Conservation (phyloP, 2,329 filamentous ascomycete genomes). For the Colletotrichum abscissum region DNA sequence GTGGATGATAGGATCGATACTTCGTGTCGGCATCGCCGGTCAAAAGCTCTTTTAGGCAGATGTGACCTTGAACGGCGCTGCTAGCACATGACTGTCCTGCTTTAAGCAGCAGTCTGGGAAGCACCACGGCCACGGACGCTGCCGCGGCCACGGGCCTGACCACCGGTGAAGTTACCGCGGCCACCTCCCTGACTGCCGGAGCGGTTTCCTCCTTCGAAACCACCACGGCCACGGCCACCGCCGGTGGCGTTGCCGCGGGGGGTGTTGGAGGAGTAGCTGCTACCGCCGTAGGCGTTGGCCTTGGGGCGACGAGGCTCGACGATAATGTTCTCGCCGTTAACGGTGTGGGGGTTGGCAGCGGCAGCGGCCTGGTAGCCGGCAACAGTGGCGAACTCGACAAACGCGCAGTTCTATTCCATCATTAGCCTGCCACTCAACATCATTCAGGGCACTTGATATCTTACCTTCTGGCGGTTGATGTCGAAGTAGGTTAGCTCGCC, state of each 20-base stretch:
- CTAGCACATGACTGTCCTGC: background rate
- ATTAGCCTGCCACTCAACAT: conserved; percentile 36
- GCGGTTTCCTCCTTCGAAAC: conserved; percentile 66
- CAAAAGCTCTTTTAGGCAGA: too few species aligned
- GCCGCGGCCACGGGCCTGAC: conserved; percentile 73
- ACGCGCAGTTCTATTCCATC: conserved; percentile 84
- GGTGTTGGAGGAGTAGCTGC: conserved; percentile 65
- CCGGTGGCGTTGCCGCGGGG: conserved; percentile 37
- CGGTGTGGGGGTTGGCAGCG: conserved; percentile 84
- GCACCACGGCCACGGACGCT: conserved; percentile 74
- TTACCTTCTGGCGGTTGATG: conserved; percentile 85
- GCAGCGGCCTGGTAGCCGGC: conserved; percentile 87
- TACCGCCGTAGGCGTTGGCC: conserved; percentile 75
- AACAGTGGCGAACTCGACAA: conserved; percentile 88
- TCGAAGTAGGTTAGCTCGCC: conserved; percentile 80
- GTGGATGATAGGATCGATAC: background rate
- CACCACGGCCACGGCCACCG: conserved; percentile 74
- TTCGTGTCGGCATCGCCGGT: background rate
- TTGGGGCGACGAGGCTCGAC: conserved; percentile 92
- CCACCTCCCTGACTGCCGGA: conserved; percentile 63
- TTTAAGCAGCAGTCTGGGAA: conserved; percentile 53
- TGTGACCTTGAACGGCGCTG: background rate
- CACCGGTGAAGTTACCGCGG: conserved; percentile 77
- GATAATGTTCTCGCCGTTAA: conserved; percentile 84
- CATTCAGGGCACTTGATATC: conserved; percentile 35